Evolutionary conservation across 306 rosid species (phyloP), one percentile per base, ranked within the genome.

Genomic region (Crataegus laevigata): DNA sequence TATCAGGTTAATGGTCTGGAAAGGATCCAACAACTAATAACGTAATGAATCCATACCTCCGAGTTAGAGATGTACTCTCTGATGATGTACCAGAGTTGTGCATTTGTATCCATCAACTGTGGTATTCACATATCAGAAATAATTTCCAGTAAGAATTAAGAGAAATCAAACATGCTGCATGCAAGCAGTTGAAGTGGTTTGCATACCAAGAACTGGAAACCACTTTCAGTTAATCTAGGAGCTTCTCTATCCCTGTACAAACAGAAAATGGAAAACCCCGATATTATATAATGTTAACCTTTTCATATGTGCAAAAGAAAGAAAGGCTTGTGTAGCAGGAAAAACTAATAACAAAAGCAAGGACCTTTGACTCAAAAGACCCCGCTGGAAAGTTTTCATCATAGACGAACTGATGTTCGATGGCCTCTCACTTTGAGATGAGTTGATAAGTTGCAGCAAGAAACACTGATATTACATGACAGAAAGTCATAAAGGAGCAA

Each of bases 131-230:
- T 60, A 80, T 81, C 59, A 84, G 71, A 74, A 36, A 78, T 62
- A 57, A 74, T 64, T 73, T 19, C 15, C 13, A 73, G 42, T 19
- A 73, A 19, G 19, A 42, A 72, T 74, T 75, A 81, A 81, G 77
- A 74, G 60, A 78, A 58, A 82, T 66, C 42, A 43, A 22, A 19
- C 22, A 3, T 12, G 21, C 4, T 62, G 61, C 7, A 0, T 43
- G 43, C 72, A 80, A 77, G 71, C 69, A 85, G 59, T 79, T 80
- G 43, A 80, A 73, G 68, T 64, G 36, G 78, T 77, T 74, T 66
- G 82, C 96, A 83, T 87, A 94, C 99, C 99, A 94, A 88, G 84
- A 94, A 94, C 83, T 94, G 99, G 87, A 94, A 94, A 77, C 96
- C 99, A 87, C 96, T 92, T 75, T 89, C 96, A 63, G 97, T 94